Conservation (phyloP, 2,329 filamentous ascomycete species). For the Neonectria sp. region DNA sequence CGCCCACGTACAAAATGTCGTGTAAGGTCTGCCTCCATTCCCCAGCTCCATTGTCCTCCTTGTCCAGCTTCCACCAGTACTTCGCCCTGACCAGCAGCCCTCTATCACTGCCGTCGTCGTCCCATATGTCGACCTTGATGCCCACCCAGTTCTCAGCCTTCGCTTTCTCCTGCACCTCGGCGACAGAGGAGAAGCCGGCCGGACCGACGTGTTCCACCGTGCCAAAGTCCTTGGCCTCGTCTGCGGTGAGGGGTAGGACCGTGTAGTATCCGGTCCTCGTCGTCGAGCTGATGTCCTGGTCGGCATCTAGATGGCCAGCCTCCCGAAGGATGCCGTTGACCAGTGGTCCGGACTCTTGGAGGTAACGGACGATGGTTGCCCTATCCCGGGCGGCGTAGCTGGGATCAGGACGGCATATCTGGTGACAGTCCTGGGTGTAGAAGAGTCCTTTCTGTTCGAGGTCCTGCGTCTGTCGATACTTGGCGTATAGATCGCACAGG, state of each 20-base stretch:
- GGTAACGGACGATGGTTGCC: constrained; percentile 43
- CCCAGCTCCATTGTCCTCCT: constrained; percentile 18
- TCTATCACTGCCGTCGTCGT: constrained; percentile 26
- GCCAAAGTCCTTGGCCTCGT: constrained; percentile 22
- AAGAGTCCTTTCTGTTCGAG: constrained; percentile 6
- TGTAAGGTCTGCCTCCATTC: constrained; percentile 40
- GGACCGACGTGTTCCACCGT: constrained; percentile 31
- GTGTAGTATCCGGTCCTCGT: constrained; percentile 20
- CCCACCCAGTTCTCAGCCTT: constrained; percentile 44
- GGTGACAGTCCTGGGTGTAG: constrained; percentile 16
- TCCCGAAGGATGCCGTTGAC: constrained; percentile 29
- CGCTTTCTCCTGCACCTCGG: constrained; percentile 33
- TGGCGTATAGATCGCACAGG: constrained; percentile 1
- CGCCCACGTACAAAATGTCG: constrained; percentile 28
- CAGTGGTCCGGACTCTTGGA: constrained; percentile 34
- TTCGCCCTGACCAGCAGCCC: constrained; percentile 47
- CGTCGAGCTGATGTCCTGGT: background rate
- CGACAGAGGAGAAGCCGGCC: constrained; percentile 28
- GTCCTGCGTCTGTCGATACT: constrained; percentile 14
- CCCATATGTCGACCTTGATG: constrained; percentile 50
- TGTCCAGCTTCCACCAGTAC: constrained; percentile 50
- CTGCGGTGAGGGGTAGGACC: constrained; percentile 5
- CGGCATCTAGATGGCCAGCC: background rate
- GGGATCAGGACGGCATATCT: constrained; percentile 45
- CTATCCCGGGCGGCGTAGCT: constrained; percentile 42